Base-by-base conservation (phyloP, 306 rosid species). In the Quercus gilva region DNA sequence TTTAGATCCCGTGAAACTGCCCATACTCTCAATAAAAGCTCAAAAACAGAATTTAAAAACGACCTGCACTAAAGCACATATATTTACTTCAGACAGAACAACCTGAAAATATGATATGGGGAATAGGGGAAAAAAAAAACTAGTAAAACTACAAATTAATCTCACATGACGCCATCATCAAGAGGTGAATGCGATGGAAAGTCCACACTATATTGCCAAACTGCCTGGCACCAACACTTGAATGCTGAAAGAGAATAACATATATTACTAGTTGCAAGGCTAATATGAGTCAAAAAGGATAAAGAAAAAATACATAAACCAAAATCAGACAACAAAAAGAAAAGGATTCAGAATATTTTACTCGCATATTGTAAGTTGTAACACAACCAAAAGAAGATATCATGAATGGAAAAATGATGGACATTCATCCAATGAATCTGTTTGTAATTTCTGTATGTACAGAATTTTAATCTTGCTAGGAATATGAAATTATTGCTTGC, bases 221-320 rank as follows among this genome's bases (percentile, higher is more conserved):
- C 94, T 86, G 98, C 98, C 87, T 92, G 97, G 86, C 98, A 92
- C 98, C 98, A 94, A 89, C 97, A 92, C 86, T 94, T 94, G 76
- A 94, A 87, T 84, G 98, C 98, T 94, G 97, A 74, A 91, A 73
- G 71, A 88, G 57, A 83, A 83, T 20, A 77, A 74, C 43, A 79
- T 72, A 68, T 70, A 63, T 37, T n/a, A 58, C 74, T 43, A 71
- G 21, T 61, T 68, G 53, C 75, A 19, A 74, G 60, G 76, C 56
- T 53, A 65, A 74, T 6, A 57, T 21, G 49, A 76, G 84, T 74
- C 55, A 75, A 63, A 29, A 71, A 77, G 28, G 67, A 71, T 53
- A 26, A 14, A 23, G 69, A 58, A 60, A 23, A 72, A 53, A 60
- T 19, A 45, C 26, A 57, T 18, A 51, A 14, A 61, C 29, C 71